A percentile compares a stretch with the other conserved stretches of the same genome.
phyloP scores from a whole-genome alignment of 805 yeast genomes.

The Cyberlindnera veronae region DNA sequence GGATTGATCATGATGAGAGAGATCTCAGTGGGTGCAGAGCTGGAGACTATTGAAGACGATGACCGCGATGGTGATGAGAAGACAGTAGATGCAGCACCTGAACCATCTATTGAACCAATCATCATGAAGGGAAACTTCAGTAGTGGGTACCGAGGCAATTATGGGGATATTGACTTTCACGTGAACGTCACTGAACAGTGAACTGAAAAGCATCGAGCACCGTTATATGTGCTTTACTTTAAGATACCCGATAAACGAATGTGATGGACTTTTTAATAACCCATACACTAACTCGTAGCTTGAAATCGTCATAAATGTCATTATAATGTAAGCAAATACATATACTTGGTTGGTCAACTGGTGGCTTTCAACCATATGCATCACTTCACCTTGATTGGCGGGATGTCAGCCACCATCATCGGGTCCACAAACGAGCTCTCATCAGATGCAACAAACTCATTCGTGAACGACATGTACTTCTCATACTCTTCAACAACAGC shows the following conservation, averaged over 20 bases:
- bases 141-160: background rate
- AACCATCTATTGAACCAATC: conserved; percentile 1
- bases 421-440: conserved; percentile 15
- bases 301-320: conserved; percentile 2
- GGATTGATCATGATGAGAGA: conserved; percentile 18
- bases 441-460: conserved; percentile 9
- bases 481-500: conserved; percentile 47
- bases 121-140: background rate
- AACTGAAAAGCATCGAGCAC: too few species aligned
- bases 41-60: conserved; percentile 7
- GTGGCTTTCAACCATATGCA: background rate
- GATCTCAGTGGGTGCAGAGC: conserved; percentile 1
- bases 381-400: conserved; percentile 12
- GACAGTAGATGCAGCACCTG: background rate
- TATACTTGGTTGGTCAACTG: too few species aligned
- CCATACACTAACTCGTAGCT: too few species aligned
- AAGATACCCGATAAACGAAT: too few species aligned
- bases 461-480: conserved; percentile 27
- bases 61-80: conserved; percentile 5
- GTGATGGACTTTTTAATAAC: too few species aligned
- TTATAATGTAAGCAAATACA: background rate
- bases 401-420: conserved; percentile 14
- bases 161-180: conserved; percentile 1
- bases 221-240: too few species aligned
- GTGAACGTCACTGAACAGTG: conserved; percentile 1